A percentile compares a stretch with the other conserved stretches of the same genome.
phyloP scores from a whole-genome alignment of 1,139 yeast genomes.

The Arxiozyma telluris region DNA sequence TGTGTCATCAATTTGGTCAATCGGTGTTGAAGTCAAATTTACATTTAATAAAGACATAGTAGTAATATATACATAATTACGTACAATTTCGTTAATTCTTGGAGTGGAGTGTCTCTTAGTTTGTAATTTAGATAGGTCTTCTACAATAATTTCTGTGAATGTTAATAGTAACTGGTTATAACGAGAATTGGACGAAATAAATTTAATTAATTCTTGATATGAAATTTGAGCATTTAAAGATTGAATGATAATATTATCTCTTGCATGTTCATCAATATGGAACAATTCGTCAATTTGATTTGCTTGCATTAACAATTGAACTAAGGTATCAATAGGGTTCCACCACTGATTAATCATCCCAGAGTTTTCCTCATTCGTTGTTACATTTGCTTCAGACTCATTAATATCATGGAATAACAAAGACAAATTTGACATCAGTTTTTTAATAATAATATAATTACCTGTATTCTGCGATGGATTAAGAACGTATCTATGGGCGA shows the following conservation, averaged over 20 bases:
- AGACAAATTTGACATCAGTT: conserved; percentile 47
- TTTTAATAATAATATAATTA: conserved; percentile 34
- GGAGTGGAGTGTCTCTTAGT: conserved; percentile 21
- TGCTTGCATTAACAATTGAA: conserved; percentile 19
- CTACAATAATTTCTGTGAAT: conserved; percentile 47
- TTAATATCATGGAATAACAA: conserved; percentile 38
- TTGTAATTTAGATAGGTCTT: conserved; percentile 37
- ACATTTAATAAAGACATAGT: conserved; percentile 27
- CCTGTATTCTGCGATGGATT: conserved; percentile 11
- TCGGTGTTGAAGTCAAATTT: conserved; percentile 15
- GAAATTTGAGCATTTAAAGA: conserved; percentile 14
- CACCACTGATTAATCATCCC: conserved; percentile 28
- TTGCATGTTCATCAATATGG: conserved; percentile 8
- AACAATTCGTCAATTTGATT: conserved; percentile 9
- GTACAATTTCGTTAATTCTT: conserved; percentile 24
- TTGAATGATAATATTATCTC: conserved; percentile 10
- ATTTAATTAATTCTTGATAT: conserved; percentile 24
- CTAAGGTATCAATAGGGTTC: conserved; percentile 34
- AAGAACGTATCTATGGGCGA: conserved; percentile 12
- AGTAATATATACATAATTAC: conserved; percentile 25
- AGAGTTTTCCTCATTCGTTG: background rate
- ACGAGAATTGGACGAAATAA: conserved; percentile 16
- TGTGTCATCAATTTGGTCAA: conserved; percentile 8
- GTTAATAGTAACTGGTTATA: conserved; percentile 26
- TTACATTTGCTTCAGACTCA: conserved; percentile 7